These are phyloP conservation scores for Scutellaria barbata DNA, from an alignment of 257 asterid species.

Conservation along the genomic window DNA sequence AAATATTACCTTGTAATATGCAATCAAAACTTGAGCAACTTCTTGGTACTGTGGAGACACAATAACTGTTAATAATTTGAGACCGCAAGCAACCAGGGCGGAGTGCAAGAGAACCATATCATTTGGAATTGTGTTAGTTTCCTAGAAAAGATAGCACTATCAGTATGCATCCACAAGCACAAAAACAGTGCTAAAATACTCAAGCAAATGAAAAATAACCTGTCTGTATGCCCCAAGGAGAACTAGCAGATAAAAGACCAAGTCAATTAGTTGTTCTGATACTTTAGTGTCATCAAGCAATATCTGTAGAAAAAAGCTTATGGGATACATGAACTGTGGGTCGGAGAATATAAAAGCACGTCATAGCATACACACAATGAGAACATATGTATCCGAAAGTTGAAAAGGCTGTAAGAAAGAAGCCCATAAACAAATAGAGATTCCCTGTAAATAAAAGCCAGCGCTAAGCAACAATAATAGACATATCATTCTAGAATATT, in stretches of 20 bases:
- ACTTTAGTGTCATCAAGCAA: conserved; percentile 83
- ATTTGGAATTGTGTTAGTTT: conserved; percentile 53
- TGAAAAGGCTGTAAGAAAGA: conserved; percentile 16
- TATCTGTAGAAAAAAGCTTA: conserved; percentile 58
- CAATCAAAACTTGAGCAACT: conserved; percentile 87
- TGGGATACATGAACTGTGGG: conserved; percentile 6
- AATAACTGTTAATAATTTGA: conserved; percentile 70
- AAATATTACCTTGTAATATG: conserved; percentile 70
- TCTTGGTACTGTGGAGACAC: conserved; percentile 88
- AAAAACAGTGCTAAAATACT: not conserved
- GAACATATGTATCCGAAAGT: conserved; percentile 14
- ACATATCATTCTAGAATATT: not conserved
- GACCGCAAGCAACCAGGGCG: conserved; percentile 88
- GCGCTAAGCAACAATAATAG: not conserved
- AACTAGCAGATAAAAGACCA: conserved; percentile 74
- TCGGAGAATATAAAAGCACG: not conserved
- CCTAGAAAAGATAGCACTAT: conserved; percentile 46
- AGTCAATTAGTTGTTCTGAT: conserved; percentile 85
- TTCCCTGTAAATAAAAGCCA: conserved; percentile 2
- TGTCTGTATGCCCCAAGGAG: conserved; percentile 73
- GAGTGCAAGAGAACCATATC: conserved; percentile 89
- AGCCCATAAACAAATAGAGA: conserved; percentile 10
- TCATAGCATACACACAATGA: conserved; percentile 16
- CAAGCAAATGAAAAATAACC: conserved; percentile 53
- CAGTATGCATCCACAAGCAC: conserved; percentile 27